Percentiles rank a stretch among this genome's conserved stretches.
phyloP scores from a whole-genome alignment of 2,329 filamentous ascomycete genomes.

The Penicillium glabrum region DNA sequence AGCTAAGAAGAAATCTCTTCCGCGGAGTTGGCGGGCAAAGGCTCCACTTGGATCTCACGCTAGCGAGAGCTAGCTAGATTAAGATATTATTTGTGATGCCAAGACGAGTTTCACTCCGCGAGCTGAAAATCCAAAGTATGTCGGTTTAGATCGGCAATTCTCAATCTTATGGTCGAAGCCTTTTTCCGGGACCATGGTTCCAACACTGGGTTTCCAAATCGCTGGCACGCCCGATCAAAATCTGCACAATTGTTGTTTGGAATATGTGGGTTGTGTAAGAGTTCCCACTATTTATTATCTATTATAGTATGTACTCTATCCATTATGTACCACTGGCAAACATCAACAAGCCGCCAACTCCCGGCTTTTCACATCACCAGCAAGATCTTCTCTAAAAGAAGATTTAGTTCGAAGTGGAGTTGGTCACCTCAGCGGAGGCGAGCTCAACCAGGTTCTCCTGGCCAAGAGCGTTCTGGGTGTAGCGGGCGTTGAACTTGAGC shows the following conservation, averaged over 20 bases:
- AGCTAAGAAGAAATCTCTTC: background rate
- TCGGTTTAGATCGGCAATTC: background rate
- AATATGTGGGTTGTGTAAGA: no score
- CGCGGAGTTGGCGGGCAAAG: background rate
- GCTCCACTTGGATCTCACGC: background rate
- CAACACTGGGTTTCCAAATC: background rate
- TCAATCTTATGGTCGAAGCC: background rate
- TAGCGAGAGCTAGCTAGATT: background rate
- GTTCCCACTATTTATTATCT: no score
- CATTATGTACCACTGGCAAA: no score
- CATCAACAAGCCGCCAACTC: background rate
- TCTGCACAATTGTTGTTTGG: no score
- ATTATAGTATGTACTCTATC: no score
- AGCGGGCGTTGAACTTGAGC: constrained; percentile 58
- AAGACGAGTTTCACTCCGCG: background rate
- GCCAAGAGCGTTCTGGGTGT: constrained; percentile 53
- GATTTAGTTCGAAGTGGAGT: background rate
- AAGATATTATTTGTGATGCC: background rate
- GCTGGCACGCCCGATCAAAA: background rate
- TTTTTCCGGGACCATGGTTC: background rate
- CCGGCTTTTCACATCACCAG: background rate
- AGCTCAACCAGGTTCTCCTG: constrained; percentile 45
- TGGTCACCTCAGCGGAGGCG: constrained; percentile 12
- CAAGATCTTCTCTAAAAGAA: background rate
- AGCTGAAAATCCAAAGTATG: background rate